Evolutionary conservation across 2,329 filamentous ascomycete species (phyloP), one percentile per base, ranked within the genome.

Genomic region (Cladorrhinum sp.): DNA sequence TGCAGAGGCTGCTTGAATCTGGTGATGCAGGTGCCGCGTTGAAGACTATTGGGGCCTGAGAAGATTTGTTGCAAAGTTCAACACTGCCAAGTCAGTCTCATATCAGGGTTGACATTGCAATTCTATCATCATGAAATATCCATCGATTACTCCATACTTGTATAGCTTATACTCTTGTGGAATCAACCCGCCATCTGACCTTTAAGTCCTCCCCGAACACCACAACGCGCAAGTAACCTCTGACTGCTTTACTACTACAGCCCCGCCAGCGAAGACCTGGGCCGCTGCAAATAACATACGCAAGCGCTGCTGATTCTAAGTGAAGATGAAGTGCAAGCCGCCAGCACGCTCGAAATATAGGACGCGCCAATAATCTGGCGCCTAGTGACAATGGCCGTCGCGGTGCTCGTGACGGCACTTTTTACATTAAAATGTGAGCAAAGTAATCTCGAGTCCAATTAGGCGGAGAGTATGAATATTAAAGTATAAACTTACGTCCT

Each of bases 1-100:
- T 74, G 24, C 68, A 74, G 63, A 57, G 66, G 18, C 36, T 73
- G 60, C 63, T 74, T 16, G 64, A 68, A 62, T 70, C 69, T 16
- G 72, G 69, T 7, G 68, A 65, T 13, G 62, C 49, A 0, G 61
- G 63, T 1, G 66, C 55, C 6, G 32, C 12, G 16, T 58, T 65
- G 3, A 65, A 65, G 62, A 38, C 45, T 0, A 51, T 63, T 58
- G 53, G 52, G 10, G 53, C 8, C 22, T 59, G 29, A 27, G 27
- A 55, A 24, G 38, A 49, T 20, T 24, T 16, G 24, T n/a, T 57
- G 27, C 48, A 22, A 50, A 50, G 7, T 25, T 25, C 32, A 20
- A 10, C n/a, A n/a, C n/a, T n/a, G n/a, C n/a, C n/a, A n/a, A n/a
- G n/a, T n/a, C n/a, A 20, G 16, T 25, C 24, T 3, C 24, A 18